phyloP scores from a whole-genome alignment of 139 green algal genomes.

The Limnomonas spitsbergensis region DNA sequence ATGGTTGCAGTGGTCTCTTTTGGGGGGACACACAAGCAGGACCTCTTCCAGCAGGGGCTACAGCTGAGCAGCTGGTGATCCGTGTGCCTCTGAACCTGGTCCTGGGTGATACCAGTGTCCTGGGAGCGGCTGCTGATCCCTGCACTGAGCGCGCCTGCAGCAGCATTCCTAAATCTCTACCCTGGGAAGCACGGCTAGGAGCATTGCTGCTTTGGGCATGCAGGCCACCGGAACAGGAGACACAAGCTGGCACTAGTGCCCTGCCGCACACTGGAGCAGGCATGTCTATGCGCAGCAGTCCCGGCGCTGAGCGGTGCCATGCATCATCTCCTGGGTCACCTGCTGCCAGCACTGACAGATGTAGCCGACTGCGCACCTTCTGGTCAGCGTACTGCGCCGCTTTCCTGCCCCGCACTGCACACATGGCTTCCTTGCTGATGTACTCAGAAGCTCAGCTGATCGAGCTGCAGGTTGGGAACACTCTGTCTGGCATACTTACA shows the following conservation, averaged over 20 bases:
- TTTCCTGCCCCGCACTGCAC: neutral
- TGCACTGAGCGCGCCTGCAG: neutral
- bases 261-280: neutral
- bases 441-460: neutral
- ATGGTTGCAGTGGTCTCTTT: neutral
- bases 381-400: neutral
- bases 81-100: conserved; percentile 2
- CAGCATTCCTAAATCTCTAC: neutral
- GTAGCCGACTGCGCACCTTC: neutral
- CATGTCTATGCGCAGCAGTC: neutral
- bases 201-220: conserved; percentile 8
- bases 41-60: neutral
- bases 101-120: neutral
- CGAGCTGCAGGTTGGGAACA: neutral
- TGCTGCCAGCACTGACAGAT: neutral
- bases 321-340: neutral
- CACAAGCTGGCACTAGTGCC: neutral
- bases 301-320: neutral
- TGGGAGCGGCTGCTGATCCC: neutral
- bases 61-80: conserved; percentile 4
- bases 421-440: neutral
- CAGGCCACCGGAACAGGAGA: too few species aligned
- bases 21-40: neutral
- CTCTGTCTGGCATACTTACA: neutral
- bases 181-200: neutral